Evolutionary conservation across 73 alveolate genomes (phyloP).

Genomic region (Paramecium octaurelia): DNA sequence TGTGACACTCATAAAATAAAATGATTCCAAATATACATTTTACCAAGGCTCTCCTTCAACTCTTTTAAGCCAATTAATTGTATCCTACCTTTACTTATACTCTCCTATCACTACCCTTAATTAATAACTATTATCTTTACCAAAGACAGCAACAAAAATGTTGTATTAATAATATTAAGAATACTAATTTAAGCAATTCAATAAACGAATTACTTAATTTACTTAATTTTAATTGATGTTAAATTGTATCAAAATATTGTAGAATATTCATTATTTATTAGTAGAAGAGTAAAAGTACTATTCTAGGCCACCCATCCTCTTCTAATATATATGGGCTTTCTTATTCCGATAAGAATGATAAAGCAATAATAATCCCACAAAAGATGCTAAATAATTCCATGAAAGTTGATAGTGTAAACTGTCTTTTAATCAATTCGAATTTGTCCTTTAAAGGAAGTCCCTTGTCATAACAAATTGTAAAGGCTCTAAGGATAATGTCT

Average conservation of each 20-base stretch:
- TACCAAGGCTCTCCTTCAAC: background rate
- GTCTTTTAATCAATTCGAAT: background rate
- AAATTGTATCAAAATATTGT: background rate
- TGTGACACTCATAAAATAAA: constrained; percentile 46
- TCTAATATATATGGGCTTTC: background rate
- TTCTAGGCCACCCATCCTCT: background rate
- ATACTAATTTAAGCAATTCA: background rate
- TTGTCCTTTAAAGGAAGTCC: constrained; percentile 14
- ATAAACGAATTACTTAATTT: background rate
- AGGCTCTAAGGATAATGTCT: constrained; percentile 6
- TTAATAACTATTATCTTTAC: background rate
- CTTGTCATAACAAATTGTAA: background rate
- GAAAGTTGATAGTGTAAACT: background rate
- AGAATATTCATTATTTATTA: background rate
- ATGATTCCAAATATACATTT: background rate
- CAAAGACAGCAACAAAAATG: constrained; percentile 28
- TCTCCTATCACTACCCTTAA: constrained; percentile 14
- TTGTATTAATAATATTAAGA: background rate
- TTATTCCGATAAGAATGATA: background rate
- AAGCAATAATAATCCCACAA: background rate
- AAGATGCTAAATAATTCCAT: background rate
- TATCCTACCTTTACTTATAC: background rate
- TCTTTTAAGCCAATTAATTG: background rate
- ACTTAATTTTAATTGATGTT: background rate
- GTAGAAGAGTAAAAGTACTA: background rate